phyloP scores from a whole-genome alignment of 495 filamentous ascomycete species.

The Penicillium crystallinum region DNA sequence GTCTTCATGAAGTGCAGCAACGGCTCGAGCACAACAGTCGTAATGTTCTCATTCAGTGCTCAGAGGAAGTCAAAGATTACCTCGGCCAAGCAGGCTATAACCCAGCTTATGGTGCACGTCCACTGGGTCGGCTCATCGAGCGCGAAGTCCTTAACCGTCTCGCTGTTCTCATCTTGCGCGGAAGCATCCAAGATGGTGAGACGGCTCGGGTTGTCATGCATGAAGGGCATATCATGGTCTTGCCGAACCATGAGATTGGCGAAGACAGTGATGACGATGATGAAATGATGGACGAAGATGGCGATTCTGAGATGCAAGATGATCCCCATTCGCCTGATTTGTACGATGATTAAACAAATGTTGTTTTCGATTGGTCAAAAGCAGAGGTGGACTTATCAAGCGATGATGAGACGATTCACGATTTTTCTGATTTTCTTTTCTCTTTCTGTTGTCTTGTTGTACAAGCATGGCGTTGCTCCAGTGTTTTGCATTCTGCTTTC shows the following conservation, averaged over 20 bases:
- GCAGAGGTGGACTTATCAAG: background rate
- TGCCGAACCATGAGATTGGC: constrained; percentile 70
- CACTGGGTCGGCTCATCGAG: constrained; percentile 83
- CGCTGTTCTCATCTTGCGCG: constrained; percentile 82
- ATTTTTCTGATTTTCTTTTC: background rate
- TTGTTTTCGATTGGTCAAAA: background rate
- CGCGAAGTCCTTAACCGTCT: constrained; percentile 92
- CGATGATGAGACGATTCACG: background rate
- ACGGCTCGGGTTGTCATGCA: constrained; percentile 69
- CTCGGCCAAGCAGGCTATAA: constrained; percentile 85
- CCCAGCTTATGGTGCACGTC: constrained; percentile 88
- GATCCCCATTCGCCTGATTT: constrained; percentile 60
- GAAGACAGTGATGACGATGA: constrained; percentile 59
- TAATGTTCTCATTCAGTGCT: constrained; percentile 71
- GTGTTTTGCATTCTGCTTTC: background rate
- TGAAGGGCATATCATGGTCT: constrained; percentile 68
- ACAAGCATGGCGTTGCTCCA: background rate
- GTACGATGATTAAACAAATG: constrained; percentile 56
- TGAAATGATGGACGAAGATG: constrained; percentile 65
- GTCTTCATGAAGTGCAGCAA: constrained; percentile 84
- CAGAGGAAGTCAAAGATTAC: constrained; percentile 81
- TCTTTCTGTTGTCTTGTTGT: background rate
- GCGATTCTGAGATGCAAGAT: constrained; percentile 61
- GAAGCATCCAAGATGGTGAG: constrained; percentile 81
- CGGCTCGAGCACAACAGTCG: constrained; percentile 74